These are phyloP conservation scores for Monilinia polystroma DNA, from an alignment of 2,329 filamentous ascomycete species.

Conservation along the genomic window DNA sequence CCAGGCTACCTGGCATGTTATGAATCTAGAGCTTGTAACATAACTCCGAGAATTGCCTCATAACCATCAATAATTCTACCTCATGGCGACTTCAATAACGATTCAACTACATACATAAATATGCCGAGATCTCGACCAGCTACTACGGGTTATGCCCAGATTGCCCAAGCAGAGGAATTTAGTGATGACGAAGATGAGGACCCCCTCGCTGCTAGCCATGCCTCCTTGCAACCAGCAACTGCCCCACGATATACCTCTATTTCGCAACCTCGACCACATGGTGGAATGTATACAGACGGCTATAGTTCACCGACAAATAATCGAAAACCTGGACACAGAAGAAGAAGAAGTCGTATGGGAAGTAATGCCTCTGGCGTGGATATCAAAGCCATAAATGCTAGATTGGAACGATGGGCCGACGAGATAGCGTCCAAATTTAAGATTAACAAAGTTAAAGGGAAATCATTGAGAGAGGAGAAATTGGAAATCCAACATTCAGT, in stretches of 20 bases:
- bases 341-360: slow-evolving; percentile 52
- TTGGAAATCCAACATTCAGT: slow-evolving; percentile 97
- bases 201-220: slow-evolving; percentile 53
- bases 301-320: slow-evolving; percentile 42
- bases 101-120: slow-evolving; percentile 8
- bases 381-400: slow-evolving; percentile 95
- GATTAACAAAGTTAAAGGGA: slow-evolving; percentile 72
- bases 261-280: slow-evolving; percentile 59
- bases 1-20: slow-evolving; percentile 18
- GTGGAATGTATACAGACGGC: slow-evolving; percentile 55
- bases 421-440: slow-evolving; percentile 98
- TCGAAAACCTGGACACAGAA: slow-evolving; percentile 43
- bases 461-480: slow-evolving; percentile 74
- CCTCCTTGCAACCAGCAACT: slow-evolving; percentile 54
- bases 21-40: slow-evolving; percentile 16
- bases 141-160: slow-evolving; percentile 80
- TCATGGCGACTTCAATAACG: slow-evolving; percentile 18
- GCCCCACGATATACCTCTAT: slow-evolving; percentile 65
- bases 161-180: slow-evolving; percentile 76
- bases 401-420: slow-evolving; percentile 93
- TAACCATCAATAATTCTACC: neutral
- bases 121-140: slow-evolving; percentile 50
- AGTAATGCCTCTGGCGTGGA: slow-evolving; percentile 87
- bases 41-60: slow-evolving; percentile 9
- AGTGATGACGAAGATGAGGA: slow-evolving; percentile 63